Percentiles rank a stretch among this genome's conserved stretches.
These are phyloP conservation scores for Trichosanthes truncata DNA, from an alignment of 306 rosid species.

Conservation along the genomic window DNA sequence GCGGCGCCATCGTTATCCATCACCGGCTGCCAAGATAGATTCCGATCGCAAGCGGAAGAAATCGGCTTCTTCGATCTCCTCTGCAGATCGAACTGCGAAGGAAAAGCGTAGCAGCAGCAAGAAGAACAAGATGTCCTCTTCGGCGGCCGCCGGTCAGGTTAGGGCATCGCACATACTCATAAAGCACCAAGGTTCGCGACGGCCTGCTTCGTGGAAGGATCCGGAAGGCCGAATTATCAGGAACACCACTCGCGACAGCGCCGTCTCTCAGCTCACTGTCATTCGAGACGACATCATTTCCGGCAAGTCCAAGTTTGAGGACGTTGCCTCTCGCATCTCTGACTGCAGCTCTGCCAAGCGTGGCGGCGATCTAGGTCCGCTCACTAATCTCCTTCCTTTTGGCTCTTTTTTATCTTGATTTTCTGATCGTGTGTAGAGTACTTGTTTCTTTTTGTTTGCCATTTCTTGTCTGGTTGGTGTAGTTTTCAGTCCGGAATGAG, in stretches of 20 bases:
- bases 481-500: neutral
- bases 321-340: constrained; percentile 63
- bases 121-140: constrained; percentile 57
- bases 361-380: constrained; percentile 87
- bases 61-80: constrained; percentile 27
- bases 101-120: constrained; percentile 32
- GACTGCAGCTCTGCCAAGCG: constrained; percentile 98
- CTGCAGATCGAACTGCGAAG: constrained; percentile 43
- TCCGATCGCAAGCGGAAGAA: constrained; percentile 79
- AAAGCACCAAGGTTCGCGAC: constrained; percentile 84
- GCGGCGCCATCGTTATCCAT: neutral
- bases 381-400: neutral
- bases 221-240: constrained; percentile 74
- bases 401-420: neutral
- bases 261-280: constrained; percentile 56
- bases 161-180: constrained; percentile 94
- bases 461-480: neutral
- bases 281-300: constrained; percentile 66
- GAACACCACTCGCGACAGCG: constrained; percentile 60
- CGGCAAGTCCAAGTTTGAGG: constrained; percentile 64
- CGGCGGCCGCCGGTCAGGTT: constrained; percentile 42
- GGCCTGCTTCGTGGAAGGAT: constrained; percentile 97
- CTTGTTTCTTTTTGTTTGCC: neutral
- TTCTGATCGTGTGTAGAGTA: neutral
- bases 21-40: constrained; percentile 40